Base-by-base conservation (phyloP, 2,329 filamentous ascomycete genomes). In the Elsinoe arachidis region DNA sequence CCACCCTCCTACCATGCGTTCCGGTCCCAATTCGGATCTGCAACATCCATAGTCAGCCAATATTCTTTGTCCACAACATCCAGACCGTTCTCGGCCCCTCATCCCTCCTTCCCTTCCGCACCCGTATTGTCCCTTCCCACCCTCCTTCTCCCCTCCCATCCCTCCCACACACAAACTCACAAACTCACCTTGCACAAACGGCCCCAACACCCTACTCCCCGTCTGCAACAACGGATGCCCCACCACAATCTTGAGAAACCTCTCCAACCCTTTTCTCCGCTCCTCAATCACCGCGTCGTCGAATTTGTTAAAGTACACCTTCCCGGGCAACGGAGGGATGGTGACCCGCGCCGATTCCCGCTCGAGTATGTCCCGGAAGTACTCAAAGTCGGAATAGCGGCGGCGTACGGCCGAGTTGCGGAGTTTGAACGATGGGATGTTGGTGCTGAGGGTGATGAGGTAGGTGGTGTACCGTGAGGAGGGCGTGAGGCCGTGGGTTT, bases 281-380 rank as follows among this genome's bases (percentile, higher is more conserved):
- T 95, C 89, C 78, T 97, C 93, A 71, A 99, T 99, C 67, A 99
- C 92, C 71, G 96, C 91, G 75, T 99, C 93, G 67, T 88, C 95
- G 77, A 99, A 99, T 47, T 93, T 84, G 73, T 97, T 97, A 54
- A 92, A 96, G 66, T 97, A 96, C 57, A 99, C 93, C 75, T 97
- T 99, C 54, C 93, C 93, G 0, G 93, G 93, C 62, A 99, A 77
- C 4, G 93, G 92, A 0, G 93, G 93, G 68, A 99, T 99, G 19
- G 90, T 96, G 59, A 99, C 93, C 63, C 92, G 83, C 59, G 91
- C 91, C 66, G 84, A 88, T 76, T 99, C 93, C 65, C 93, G 86
- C 81, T 99, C 93, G 60, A 99, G 83, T 62, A 97, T 95, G 73
- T 99, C 93, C 70, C 93, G 88, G 74, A 99, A 99, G 76, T 96